phyloP scores from a whole-genome alignment of 2,329 filamentous ascomycete species.

The Tolypocladium ovalisporum region DNA sequence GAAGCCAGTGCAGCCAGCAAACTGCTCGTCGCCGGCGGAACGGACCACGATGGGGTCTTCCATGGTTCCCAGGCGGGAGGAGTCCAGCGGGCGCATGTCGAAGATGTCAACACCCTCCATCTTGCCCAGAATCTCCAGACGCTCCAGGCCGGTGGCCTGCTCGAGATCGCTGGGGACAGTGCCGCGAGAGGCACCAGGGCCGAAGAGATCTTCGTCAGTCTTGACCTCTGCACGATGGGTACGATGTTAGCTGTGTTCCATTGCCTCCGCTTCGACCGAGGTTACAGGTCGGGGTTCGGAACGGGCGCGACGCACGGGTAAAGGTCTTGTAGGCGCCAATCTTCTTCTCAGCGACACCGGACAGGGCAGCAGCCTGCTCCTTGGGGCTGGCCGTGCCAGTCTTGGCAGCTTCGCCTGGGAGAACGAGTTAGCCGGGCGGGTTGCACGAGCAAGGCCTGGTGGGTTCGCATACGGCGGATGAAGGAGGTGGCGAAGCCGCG shows the following conservation, averaged over 20 bases:
- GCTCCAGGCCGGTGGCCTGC: slow-evolving; percentile 94
- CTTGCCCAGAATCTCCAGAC: slow-evolving; percentile 97
- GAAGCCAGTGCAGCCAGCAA: slow-evolving; percentile 87
- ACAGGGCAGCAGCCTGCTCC: slow-evolving; percentile 24
- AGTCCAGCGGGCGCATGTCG: slow-evolving; percentile 93
- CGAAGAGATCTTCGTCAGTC: slow-evolving; percentile 68
- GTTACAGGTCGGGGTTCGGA: slow-evolving; percentile 6
- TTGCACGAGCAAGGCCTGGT: slow-evolving; percentile 4
- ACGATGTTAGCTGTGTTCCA: slow-evolving; percentile 10
- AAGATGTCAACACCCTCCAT: slow-evolving; percentile 98
- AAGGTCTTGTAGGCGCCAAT: slow-evolving; percentile 34
- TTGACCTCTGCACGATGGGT: slow-evolving; percentile 58
- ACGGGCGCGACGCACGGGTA: slow-evolving; percentile 30
- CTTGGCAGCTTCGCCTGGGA: slow-evolving; percentile 27
- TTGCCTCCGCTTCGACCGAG: slow-evolving; percentile 12
- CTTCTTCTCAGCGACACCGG: slow-evolving; percentile 31
- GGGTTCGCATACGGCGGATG: slow-evolving; percentile 41
- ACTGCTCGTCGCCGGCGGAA: slow-evolving; percentile 92
- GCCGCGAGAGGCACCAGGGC: slow-evolving; percentile 71
- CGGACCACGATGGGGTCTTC: slow-evolving; percentile 84
- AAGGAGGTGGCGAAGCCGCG: slow-evolving; percentile 51
- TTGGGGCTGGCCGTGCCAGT: slow-evolving; percentile 18
- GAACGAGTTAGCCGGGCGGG: slow-evolving; percentile 2
- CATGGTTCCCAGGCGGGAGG: slow-evolving; percentile 83
- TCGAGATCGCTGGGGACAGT: slow-evolving; percentile 89